Base-by-base conservation (phyloP, 2,329 filamentous ascomycete species). In the Mollisiaceae sp. region DNA sequence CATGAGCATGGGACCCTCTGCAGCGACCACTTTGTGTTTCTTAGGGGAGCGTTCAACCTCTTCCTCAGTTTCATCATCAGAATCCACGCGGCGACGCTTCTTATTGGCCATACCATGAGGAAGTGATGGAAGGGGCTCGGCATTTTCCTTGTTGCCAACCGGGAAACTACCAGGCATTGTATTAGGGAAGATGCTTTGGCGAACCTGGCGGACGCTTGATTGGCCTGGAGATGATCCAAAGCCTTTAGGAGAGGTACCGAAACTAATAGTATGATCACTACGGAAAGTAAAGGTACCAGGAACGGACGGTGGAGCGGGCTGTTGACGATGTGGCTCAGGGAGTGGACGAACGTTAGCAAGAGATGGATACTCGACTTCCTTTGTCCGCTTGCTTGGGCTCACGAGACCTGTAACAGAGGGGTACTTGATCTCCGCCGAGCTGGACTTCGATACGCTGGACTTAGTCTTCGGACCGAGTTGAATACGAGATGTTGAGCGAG, bases 81-180 rank as follows among this genome's bases (percentile, higher is more conserved):
- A 82, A 60, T 78, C 83, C 18, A 83, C 82, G n/a, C 87, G 82
- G 71, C 84, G 82, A 32, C 88, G 85, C 78, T 89, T 90, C 81
- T 90, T 90, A 78, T 86, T 89, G 8, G 80, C 77, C 78, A 90
- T 85, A 20, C 88, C 88, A 70, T 90, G 88, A 3, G 85, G 81
- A 43, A 87, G 82, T 45, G 82, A 81, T 65, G 67, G 59, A 82
- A 80, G 27, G 71, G 71, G 4, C 73, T 70, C 59, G 67, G 72
- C 22, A 69, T 88, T 88, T 73, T 87, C 85, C 77, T 87, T 87
- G 76, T 86, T 82, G 12, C 62, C 78, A 62, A 79, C 78, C 22
- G 86, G 85, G 71, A 87, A 88, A 70, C 80, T 81, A 47, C 86
- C 86, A 1, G 87, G 86, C 80, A 89, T 85, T 35, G 74, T 71